Conservation (phyloP, 805 yeast species). For the Lipomyces sp. region DNA sequence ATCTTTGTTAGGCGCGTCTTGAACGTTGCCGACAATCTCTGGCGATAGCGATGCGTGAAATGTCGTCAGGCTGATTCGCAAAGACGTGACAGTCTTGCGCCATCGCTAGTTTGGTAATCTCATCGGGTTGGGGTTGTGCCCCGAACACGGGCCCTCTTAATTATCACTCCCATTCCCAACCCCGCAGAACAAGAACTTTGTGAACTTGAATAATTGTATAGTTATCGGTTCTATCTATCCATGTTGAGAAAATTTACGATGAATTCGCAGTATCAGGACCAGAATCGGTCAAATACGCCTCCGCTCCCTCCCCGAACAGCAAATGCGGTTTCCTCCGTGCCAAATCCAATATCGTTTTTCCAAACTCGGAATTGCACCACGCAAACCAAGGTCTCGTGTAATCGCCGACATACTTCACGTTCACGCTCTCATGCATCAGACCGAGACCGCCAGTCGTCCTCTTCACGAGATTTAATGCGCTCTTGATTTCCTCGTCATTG, state of each 20-base stretch:
- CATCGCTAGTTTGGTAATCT: no score
- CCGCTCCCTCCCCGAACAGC: slow-evolving; percentile 48
- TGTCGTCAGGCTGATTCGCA: no score
- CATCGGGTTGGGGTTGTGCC: no score
- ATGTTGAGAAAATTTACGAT: no score
- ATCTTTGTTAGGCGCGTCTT: no score
- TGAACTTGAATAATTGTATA: not conserved
- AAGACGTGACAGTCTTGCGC: no score
- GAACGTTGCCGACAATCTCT: no score
- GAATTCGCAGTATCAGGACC: not conserved
- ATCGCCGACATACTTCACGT: slow-evolving; percentile 52
- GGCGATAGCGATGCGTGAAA: no score
- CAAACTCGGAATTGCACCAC: slow-evolving; percentile 92
- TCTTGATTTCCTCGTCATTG: slow-evolving; percentile 63
- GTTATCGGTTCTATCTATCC: not conserved
- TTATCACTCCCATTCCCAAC: no score
- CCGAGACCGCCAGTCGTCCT: slow-evolving; percentile 70
- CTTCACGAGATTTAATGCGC: slow-evolving; percentile 50
- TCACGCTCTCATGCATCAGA: slow-evolving; percentile 76
- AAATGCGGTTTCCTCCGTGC: slow-evolving; percentile 71
- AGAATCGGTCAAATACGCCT: slow-evolving; percentile 1
- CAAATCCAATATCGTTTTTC: slow-evolving; percentile 74
- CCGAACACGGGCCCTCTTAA: no score
- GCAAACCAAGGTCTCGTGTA: slow-evolving; percentile 89
- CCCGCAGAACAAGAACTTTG: no score